Evolutionary conservation across 805 yeast species (phyloP), one percentile per base, ranked within the genome.

Genomic region (Candida corydali): DNA sequence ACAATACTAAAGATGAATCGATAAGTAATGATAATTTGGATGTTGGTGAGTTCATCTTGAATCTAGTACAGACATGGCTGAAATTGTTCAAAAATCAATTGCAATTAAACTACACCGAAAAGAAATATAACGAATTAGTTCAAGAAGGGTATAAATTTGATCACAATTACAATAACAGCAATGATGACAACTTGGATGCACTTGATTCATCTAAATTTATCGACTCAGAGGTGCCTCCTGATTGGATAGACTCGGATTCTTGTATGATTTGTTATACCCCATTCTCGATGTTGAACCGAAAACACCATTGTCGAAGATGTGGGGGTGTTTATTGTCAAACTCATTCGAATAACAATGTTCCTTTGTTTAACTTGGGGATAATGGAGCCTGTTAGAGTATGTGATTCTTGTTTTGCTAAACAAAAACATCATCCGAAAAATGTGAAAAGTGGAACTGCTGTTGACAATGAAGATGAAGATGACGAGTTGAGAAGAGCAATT

Each of bases 301-400:
- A 91, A 56, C 98, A 93, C 58, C 98, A 93, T 61, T 93, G 98
- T 59, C 74, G 98, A 36, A 83, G 95, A 36, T 93, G 98, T 63
- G 98, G 98, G 17, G 97, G 97, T 3, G 96, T 87, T 0, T 91
- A 74, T 54, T 81, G 95, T 58, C 89, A 85, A 45, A 73, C 76
- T 5, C 95, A 94, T 59, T 86, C 97, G n/a, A 65, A 82, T 2
- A 77, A 85, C 46, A 68, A 59, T 33, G 66, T 80, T 23, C 80
- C 89, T 8, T 65, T 93, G 38, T 91, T 94, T 0, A 81, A 82
- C 31, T 69, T 86, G 34, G 98, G 98, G 0, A 86, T 93, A 27
- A 76, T 77, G 45, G 86, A 83, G 37, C 86, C 94, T 0, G 98
- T 91, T 1, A 72, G 98, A 38, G 97, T 91, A 0, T 93, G 98